These are phyloP conservation scores for Fistulinella prunicolor DNA, from an alignment of 768 basidiomycete genomes.

Conservation along the genomic window DNA sequence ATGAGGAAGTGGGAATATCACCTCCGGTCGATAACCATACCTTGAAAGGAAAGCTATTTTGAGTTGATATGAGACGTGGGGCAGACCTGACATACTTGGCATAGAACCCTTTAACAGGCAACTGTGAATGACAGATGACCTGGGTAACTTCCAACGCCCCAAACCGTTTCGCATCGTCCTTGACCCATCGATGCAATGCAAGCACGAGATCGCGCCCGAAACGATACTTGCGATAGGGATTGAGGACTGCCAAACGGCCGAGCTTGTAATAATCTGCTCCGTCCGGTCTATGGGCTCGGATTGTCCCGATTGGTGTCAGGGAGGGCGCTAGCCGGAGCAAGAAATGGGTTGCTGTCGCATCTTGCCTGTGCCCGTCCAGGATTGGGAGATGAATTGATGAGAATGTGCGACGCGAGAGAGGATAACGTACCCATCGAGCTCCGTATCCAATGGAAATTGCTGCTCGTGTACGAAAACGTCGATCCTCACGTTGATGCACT, in stretches of 20 bases:
- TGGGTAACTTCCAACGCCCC: slow-evolving; percentile 31
- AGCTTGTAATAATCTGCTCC: slow-evolving; percentile 63
- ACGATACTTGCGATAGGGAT: slow-evolving; percentile 57
- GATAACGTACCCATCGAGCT: slow-evolving; percentile 66
- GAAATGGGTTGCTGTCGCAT: slow-evolving; percentile 65
- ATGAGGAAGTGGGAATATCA: slow-evolving; percentile 32
- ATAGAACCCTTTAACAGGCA: slow-evolving; percentile 69
- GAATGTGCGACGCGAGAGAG: slow-evolving; percentile 7
- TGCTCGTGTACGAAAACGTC: slow-evolving; percentile 52
- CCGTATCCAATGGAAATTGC: slow-evolving; percentile 67
- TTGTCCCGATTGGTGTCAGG: slow-evolving; percentile 64
- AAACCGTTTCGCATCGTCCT: slow-evolving; percentile 33
- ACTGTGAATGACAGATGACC: slow-evolving; percentile 67
- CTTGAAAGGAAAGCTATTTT: slow-evolving; percentile 37
- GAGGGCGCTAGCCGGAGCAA: slow-evolving; percentile 66
- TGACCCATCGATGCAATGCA: slow-evolving; percentile 58
- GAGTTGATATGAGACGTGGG: slow-evolving; percentile 13
- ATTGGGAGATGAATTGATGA: no score
- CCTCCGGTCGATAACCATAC: slow-evolving; percentile 67
- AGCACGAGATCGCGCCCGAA: slow-evolving; percentile 68
- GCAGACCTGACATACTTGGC: slow-evolving; percentile 49
- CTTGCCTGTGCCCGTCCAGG: slow-evolving; percentile 48
- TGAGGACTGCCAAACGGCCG: slow-evolving; percentile 64
- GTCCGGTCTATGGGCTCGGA: slow-evolving; percentile 46
- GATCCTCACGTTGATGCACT: slow-evolving; percentile 60